phyloP scores from a whole-genome alignment of 345 rosid species.

The Stellera chamaejasme region DNA sequence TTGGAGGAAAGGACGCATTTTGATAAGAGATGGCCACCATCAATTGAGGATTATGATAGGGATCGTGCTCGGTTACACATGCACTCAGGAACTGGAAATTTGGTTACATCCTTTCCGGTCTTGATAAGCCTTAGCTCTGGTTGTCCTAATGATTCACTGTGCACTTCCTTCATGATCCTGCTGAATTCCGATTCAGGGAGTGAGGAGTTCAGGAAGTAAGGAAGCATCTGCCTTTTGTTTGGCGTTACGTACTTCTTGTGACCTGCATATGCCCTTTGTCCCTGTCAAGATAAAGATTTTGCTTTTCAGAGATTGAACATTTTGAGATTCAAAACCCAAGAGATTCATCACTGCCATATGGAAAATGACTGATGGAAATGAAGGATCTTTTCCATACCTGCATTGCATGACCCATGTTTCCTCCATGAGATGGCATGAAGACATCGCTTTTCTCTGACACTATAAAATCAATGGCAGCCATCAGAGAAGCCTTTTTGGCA shows the following conservation, averaged over 20 bases:
- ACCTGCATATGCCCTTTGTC: conserved; percentile 77
- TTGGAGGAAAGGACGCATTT: neutral
- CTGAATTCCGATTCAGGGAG: conserved; percentile 63
- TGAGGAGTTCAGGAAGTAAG: conserved; percentile 59
- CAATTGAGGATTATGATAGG: conserved; percentile 1
- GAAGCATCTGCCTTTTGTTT: conserved; percentile 92
- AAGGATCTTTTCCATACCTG: conserved; percentile 38
- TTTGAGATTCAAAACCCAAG: neutral
- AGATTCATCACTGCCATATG: neutral
- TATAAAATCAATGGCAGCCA: conserved; percentile 89
- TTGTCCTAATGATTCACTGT: conserved; percentile 71
- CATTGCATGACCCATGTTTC: conserved; percentile 93
- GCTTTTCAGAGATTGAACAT: conserved; percentile 5
- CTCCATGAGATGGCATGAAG: conserved; percentile 98
- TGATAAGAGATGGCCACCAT: neutral
- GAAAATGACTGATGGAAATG: neutral
- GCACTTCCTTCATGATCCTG: conserved; percentile 58
- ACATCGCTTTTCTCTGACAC: conserved; percentile 81
- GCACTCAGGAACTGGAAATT: conserved; percentile 82
- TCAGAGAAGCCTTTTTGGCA: conserved; percentile 58
- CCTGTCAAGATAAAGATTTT: conserved; percentile 30
- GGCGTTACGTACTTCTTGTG: conserved; percentile 90
- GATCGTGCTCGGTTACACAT: conserved; percentile 48
- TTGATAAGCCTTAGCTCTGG: conserved; percentile 71
- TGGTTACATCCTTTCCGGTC: conserved; percentile 77